Percentiles rank a stretch among this genome's conserved stretches.
These are phyloP conservation scores for Planoprotostelium fungivorum DNA, from an alignment of 78 protist species.

Conservation along the genomic window DNA sequence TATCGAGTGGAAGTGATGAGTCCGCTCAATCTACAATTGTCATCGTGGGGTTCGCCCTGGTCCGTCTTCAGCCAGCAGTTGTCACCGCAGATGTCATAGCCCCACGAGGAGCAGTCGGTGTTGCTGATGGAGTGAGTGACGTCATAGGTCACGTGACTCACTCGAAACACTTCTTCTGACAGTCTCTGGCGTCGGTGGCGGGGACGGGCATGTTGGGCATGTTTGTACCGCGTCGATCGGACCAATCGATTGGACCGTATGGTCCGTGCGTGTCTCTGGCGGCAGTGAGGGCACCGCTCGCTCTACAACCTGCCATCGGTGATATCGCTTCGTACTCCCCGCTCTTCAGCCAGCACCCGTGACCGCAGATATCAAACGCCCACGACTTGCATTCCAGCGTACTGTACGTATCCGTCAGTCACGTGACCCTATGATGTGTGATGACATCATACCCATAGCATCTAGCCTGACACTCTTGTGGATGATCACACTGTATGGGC, in stretches of 20 bases:
- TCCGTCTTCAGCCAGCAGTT: not conserved
- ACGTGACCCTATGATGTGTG: no score
- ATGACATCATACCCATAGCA: not conserved
- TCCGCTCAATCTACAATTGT: not conserved
- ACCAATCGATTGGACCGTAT: not conserved
- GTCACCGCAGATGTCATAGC: not conserved
- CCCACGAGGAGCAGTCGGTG: not conserved
- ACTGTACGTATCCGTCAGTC: not conserved
- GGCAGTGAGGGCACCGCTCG: not conserved
- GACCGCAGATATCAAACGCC: not conserved
- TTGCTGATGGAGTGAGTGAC: not conserved
- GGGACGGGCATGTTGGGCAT: not conserved
- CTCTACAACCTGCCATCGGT: not conserved
- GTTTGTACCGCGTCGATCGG: not conserved
- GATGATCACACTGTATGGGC: not conserved
- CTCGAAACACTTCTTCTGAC: not conserved
- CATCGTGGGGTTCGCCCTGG: not conserved
- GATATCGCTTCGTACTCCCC: not conserved
- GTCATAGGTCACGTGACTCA: not conserved
- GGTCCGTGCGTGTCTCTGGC: not conserved
- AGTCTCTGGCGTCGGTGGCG: not conserved
- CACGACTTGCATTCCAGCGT: not conserved
- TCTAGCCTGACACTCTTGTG: not conserved
- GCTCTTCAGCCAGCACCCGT: not conserved
- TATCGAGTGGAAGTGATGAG: not conserved